Evolutionary conservation across 129 eudicot species (phyloP), one percentile per base, ranked within the genome.

Genomic region (Arctium minus): DNA sequence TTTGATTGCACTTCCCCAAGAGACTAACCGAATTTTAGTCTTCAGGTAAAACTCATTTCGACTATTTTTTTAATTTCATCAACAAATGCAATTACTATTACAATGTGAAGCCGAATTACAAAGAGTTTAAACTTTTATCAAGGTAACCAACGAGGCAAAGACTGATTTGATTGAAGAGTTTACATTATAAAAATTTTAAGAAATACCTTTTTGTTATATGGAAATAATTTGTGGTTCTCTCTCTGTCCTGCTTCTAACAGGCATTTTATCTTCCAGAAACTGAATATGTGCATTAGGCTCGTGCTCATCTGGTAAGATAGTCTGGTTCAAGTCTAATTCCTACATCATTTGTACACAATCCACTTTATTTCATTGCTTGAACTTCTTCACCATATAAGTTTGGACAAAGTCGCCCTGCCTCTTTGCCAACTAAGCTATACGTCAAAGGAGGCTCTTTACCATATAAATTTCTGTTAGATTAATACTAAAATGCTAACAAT

Each of bases 251-350:
- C 42, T 22, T 18, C 48, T 5, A 70, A 83, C 94, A 96, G 99
- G 99, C 99, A 3, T 96, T 89, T 82, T 96, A 96, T 80, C 97
- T 93, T 85, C 97, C 97, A 22, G 99, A 93, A 91, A 96, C 97
- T 27, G 99, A 96, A 84, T 93, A 87, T 85, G 95, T 91, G 60
- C 94, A 90, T 69, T 96, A 94, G 97, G 91, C 97, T 6, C 93
- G 90, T 71, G 88, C 86, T 75, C 99, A 96, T 87, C 97, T 97
- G 73, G 99, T 96, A 93, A 77, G 88, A 72, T 27, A 60, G 15
- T 37, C 15, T 65, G 68, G 38, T 72, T 70, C 37, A 3, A 72
- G 7, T 67, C 18, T 27, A 13, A 5, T 60, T 60, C 29, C 68
- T 60, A 60, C 68, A 60, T 46, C 17, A 46, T 11, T 56, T 50